Evolutionary conservation across 1,139 yeast genomes (phyloP).

Genomic region (Saccharomycopsis crataegensis): DNA sequence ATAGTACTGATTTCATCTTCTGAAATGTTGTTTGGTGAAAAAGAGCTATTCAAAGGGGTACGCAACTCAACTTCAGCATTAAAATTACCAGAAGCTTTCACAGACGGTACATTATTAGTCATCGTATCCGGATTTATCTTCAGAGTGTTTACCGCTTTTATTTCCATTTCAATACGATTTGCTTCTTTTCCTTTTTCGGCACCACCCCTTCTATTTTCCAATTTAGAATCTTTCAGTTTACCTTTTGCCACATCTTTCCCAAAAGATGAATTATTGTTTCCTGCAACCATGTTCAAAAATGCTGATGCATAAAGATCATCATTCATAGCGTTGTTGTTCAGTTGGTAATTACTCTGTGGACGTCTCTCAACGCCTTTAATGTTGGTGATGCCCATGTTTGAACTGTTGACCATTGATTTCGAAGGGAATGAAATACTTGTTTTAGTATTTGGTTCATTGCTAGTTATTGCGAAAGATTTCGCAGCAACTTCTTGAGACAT

Average conservation of each 20-base stretch:
- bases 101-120: no score
- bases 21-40: no score
- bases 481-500: no score
- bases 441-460: background rate
- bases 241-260: no score
- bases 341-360: constrained; percentile 10
- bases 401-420: background rate
- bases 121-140: no score
- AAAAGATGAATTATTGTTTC: background rate
- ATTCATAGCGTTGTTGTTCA: constrained; percentile 3
- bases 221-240: no score
- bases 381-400: background rate
- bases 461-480: background rate
- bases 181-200: background rate
- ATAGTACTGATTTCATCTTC: no score
- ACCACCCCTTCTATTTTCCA: background rate
- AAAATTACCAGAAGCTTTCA: no score
- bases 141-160: background rate
- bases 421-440: constrained; percentile 9
- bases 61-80: no score
- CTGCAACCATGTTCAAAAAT: constrained; percentile 4
- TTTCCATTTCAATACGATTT: background rate
- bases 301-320: constrained; percentile 12
- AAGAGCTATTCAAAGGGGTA: no score
- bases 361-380: background rate